phyloP scores from a whole-genome alignment of 306 rosid species.

The Rosa rugosa region DNA sequence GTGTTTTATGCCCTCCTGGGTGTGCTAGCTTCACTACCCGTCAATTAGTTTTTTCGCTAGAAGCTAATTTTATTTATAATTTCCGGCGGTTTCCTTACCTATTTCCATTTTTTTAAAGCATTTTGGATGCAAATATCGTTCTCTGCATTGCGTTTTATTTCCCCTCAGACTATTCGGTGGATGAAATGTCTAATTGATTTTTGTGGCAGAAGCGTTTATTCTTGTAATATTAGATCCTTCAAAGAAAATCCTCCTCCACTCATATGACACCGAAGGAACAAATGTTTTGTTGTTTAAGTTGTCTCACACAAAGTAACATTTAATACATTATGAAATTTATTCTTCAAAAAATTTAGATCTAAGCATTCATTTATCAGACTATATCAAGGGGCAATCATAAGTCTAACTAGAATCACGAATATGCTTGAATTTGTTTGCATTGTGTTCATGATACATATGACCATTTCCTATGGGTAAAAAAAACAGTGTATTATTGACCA shows the following conservation, averaged over 20 bases:
- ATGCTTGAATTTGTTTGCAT: background rate
- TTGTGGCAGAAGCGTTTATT: too few relatives aligned
- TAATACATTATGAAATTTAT: background rate
- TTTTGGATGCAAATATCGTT: too few relatives aligned
- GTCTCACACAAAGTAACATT: background rate
- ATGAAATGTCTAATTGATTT: too few relatives aligned
- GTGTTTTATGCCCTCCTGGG: background rate
- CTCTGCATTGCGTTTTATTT: too few relatives aligned
- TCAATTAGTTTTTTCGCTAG: background rate
- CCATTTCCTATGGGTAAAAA: background rate
- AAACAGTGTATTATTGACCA: background rate
- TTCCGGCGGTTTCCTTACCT: background rate
- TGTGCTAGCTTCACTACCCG: background rate
- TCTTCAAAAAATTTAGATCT: background rate
- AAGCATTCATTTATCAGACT: background rate
- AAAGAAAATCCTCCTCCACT: background rate
- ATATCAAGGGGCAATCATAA: background rate
- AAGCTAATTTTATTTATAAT: background rate
- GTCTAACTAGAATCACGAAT: background rate
- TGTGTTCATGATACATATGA: background rate
- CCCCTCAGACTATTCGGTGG: too few relatives aligned
- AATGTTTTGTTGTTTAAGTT: background rate
- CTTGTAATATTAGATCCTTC: too few relatives aligned
- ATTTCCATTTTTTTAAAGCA: background rate
- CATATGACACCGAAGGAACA: background rate